Conservation (phyloP, 2,329 filamentous ascomycete species). For the Chaetomiaceae sp. region DNA sequence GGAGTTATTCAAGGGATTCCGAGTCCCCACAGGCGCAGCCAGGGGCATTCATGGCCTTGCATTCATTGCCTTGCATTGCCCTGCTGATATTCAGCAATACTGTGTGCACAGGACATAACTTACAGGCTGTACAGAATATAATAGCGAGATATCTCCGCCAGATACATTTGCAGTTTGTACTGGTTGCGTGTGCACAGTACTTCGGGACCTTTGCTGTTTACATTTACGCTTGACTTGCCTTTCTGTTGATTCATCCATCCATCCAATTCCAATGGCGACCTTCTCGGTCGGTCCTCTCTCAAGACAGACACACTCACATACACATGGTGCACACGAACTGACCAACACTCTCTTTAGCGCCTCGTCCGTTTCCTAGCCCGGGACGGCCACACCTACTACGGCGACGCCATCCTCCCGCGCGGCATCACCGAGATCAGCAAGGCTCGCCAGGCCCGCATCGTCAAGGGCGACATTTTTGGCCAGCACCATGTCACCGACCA, state of each 20-base stretch:
- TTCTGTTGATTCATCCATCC: neutral
- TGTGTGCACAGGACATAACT: no score
- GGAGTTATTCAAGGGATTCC: slow-evolving; percentile 3
- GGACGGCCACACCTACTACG: slow-evolving; percentile 67
- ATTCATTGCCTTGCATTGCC: no score
- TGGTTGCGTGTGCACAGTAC: no score
- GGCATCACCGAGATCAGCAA: slow-evolving; percentile 58
- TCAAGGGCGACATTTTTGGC: slow-evolving; percentile 63
- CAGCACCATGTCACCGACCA: slow-evolving; percentile 60
- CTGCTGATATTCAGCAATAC: no score
- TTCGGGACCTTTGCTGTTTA: no score
- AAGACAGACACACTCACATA: neutral
- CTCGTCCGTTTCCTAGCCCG: slow-evolving; percentile 70
- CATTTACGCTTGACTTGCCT: neutral
- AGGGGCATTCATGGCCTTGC: no score
- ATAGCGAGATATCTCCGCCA: slow-evolving; percentile 14
- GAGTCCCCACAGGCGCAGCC: neutral
- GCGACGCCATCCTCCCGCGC: slow-evolving; percentile 64
- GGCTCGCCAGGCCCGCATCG: slow-evolving; percentile 56
- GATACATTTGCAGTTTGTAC: no score
- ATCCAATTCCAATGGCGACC: slow-evolving; percentile 15
- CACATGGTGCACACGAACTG: neutral
- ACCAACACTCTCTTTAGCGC: slow-evolving; percentile 47
- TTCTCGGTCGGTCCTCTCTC: slow-evolving; percentile 24
- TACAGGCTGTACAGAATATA: no score